These are phyloP conservation scores for Imleria badia DNA, from an alignment of 768 basidiomycete species.

Conservation along the genomic window DNA sequence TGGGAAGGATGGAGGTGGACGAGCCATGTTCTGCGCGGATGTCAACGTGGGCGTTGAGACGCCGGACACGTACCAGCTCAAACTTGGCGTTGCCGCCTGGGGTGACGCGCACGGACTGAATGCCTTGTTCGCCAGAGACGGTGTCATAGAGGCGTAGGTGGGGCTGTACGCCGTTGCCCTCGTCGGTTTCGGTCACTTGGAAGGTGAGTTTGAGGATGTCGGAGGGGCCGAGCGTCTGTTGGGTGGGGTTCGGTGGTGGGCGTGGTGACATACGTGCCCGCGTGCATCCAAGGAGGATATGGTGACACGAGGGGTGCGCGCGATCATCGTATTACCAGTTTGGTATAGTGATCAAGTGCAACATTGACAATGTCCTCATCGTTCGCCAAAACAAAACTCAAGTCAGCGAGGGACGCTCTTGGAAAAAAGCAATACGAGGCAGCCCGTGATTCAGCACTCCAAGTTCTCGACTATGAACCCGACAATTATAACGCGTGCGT, in stretches of 20 bases:
- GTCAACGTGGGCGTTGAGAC: background rate
- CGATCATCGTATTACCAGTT: too few relatives aligned
- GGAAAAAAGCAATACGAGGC: constrained; percentile 69
- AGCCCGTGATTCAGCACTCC: constrained; percentile 65
- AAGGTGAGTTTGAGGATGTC: constrained; percentile 80
- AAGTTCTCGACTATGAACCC: constrained; percentile 72
- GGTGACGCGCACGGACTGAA: constrained; percentile 78
- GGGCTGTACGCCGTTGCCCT: constrained; percentile 74
- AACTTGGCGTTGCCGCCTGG: constrained; percentile 82
- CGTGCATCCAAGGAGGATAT: constrained; percentile 56
- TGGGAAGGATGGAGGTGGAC: constrained; percentile 69
- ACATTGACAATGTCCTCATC: constrained; percentile 29
- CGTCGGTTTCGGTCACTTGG: constrained; percentile 62
- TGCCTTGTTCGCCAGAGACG: constrained; percentile 75
- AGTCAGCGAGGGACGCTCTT: constrained; percentile 73
- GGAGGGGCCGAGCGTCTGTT: constrained; percentile 53
- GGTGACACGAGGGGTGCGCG: constrained; percentile 59
- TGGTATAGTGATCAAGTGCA: too few relatives aligned
- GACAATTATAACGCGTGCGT: constrained; percentile 88
- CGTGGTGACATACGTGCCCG: constrained; percentile 58
- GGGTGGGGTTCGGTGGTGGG: background rate
- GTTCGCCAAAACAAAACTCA: constrained; percentile 72
- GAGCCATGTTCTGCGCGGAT: constrained; percentile 65
- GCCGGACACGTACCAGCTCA: constrained; percentile 59
- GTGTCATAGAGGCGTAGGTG: constrained; percentile 85